Evolutionary conservation across 2,329 filamentous ascomycete species (phyloP).

Genomic region (Scedosporium apiospermum): DNA sequence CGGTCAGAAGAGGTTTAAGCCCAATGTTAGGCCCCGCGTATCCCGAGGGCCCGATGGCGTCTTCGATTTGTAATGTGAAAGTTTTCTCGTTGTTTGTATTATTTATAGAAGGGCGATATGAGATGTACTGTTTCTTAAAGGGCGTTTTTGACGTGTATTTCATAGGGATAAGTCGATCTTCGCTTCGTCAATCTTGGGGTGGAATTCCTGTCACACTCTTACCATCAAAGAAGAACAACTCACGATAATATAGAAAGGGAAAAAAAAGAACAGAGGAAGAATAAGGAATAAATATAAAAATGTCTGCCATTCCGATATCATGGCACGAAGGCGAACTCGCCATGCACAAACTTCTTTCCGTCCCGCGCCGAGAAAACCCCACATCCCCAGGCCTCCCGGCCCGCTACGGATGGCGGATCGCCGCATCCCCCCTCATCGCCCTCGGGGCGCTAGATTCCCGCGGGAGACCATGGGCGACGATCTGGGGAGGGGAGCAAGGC

Average conservation of each 20-base stretch:
- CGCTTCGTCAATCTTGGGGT: no score
- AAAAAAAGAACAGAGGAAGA: neutral
- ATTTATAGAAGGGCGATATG: no score
- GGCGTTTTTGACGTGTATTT: no score
- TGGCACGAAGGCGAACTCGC: conserved; percentile 45
- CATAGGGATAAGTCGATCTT: no score
- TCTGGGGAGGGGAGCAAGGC: conserved; percentile 67
- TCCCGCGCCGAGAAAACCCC: conserved; percentile 53
- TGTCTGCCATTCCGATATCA: neutral
- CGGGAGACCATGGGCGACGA: conserved; percentile 62
- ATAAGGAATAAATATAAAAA: neutral
- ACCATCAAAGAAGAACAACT: neutral
- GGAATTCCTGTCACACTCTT: neutral
- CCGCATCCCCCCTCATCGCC: conserved; percentile 57
- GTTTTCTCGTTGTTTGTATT: no score
- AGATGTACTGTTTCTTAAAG: no score
- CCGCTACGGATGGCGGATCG: conserved; percentile 50
- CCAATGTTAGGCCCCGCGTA: no score
- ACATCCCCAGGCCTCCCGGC: conserved; percentile 54
- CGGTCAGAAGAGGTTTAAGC: no score
- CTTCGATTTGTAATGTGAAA: no score
- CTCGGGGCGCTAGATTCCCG: conserved; percentile 61
- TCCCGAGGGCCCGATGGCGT: no score
- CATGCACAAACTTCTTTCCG: conserved; percentile 53
- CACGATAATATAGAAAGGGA: neutral